phyloP scores from a whole-genome alignment of 2,329 filamentous ascomycete genomes.

The Ophiostoma perfectum region DNA sequence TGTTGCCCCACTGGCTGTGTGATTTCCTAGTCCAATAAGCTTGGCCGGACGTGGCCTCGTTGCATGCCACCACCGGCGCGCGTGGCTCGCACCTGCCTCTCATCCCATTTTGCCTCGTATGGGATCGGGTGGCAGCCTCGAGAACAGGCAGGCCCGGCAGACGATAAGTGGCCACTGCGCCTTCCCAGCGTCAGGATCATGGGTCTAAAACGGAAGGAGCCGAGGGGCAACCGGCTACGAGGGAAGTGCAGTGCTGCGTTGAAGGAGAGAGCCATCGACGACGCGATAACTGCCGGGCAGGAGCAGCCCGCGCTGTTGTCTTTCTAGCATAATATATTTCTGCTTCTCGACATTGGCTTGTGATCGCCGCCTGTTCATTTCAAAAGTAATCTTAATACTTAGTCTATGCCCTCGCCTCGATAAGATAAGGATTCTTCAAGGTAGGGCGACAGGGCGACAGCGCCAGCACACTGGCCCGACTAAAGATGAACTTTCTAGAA shows the following conservation, averaged over 20 bases:
- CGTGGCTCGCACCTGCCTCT: background rate
- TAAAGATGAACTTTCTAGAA: conserved; percentile 28
- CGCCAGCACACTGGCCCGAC: background rate
- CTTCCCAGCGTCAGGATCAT: background rate
- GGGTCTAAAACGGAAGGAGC: background rate
- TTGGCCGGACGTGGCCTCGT: background rate
- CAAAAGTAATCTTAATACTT: background rate
- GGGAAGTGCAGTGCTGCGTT: background rate
- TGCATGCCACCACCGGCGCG: too few species aligned
- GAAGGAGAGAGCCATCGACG: background rate
- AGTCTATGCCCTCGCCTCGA: background rate
- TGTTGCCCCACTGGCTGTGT: conserved; percentile 14
- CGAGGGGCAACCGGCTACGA: background rate
- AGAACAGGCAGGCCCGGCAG: too few species aligned
- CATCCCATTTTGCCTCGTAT: too few species aligned
- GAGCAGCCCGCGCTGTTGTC: background rate
- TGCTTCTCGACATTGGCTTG: background rate
- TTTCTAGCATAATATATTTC: background rate
- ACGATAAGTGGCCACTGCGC: background rate
- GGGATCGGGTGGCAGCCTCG: too few species aligned
- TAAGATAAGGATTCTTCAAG: conserved; percentile 5
- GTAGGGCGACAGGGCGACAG: background rate
- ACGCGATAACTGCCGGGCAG: background rate
- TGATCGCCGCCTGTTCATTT: background rate
- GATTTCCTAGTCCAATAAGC: conserved; percentile 9